Base-by-base conservation (phyloP, 1,139 yeast species). In the Kurtzmaniella natalensis region DNA sequence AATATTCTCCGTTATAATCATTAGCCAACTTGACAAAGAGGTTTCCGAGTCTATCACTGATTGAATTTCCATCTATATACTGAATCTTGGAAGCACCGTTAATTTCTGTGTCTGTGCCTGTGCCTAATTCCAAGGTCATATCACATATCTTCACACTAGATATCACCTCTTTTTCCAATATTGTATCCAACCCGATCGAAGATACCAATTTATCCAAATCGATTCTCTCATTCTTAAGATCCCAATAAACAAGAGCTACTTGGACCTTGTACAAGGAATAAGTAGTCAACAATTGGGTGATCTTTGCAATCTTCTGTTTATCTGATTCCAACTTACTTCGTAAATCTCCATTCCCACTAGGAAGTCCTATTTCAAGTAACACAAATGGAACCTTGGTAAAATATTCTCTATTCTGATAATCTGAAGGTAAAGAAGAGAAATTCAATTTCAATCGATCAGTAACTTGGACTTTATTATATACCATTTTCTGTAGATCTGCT, bases 281-380 rank as follows among this genome's bases (percentile, higher is more conserved):
- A 27, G 54, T 56, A 5, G 53, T 52, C n/a, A 64, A 43, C 36
- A 72, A 55, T 5, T 60, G 57, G 3, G 63, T 38, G 2, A 74
- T 48, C 41, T 72, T 72, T 10, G 42, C 43, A 30, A 74, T 48
- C 10, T 70, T 64, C 6, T 43, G 43, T 8, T 55, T 46, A 45
- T 72, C 78, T 16, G 59, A 43, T 7, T 42, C 39, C 20, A 74
- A 49, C 34, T 67, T 71, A 2, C 50, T 46, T 4, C 45, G 36
- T 3, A 66, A 44, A 2, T 50, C 38, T 7, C 29, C 29, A 47
- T 24, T 8, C 22, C n/a, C 38, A 8, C 47, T 47, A 1, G 56
- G 44, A 10, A 64, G 45, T 2, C 79, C 79, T 44, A 76, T 62
- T 43, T 73, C 78, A 42, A 73, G 59, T 8, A 75, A 37, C 3